Base-by-base conservation (phyloP, 139 green algal species). In the Coelastrella sp. region DNA sequence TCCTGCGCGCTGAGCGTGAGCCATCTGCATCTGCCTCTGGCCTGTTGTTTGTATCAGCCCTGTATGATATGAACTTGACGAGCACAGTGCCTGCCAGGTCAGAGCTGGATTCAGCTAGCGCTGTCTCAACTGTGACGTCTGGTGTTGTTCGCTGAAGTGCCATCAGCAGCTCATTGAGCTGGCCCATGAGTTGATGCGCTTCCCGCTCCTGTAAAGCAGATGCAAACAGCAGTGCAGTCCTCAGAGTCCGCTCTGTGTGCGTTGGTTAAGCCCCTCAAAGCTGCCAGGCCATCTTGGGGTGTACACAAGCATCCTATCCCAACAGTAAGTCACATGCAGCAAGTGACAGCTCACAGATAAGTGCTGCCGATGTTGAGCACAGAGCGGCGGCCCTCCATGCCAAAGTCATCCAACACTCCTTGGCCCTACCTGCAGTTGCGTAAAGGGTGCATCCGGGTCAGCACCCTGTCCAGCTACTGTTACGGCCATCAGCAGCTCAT, bases 41-140 rank as follows among this genome's bases (percentile, higher is more conserved):
- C n/a, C 14, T 17, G n/a, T 74, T 58, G 14, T n/a, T 7, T 23
- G 47, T 4, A 19, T 71, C 57, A 57, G 5, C 17, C 8, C 20
- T 87, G 80, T 60, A 84, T 61, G 73, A 83, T 2, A 20, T 75
- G 0, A 83, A 22, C 47, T 20, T 90, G 59, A 83, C 59, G 8
- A 83, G 58, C 57, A 90, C 22, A 10, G 54, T 65, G 23, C 85
- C 85, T 17, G 23, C 73, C 58, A 83, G 79, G 79, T 85, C 79
- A 71, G n/a, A 71, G 79, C n/a, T 22, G 19, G 80, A 60, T 4
- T 75, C 80, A 19, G 47, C 64, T 32, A 87, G 32, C 7, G 32
- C 65, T 16, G 82, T 78, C 17, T 79, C 7, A 17, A 64, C 22
- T 54, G 23, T 58, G 32, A 87, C 82, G 20, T 64, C 82, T 22